Evolutionary conservation across 176 grass and related monocot species (phyloP), one percentile per base, ranked within the genome.

Genomic region (Tuctoria greenei): DNA sequence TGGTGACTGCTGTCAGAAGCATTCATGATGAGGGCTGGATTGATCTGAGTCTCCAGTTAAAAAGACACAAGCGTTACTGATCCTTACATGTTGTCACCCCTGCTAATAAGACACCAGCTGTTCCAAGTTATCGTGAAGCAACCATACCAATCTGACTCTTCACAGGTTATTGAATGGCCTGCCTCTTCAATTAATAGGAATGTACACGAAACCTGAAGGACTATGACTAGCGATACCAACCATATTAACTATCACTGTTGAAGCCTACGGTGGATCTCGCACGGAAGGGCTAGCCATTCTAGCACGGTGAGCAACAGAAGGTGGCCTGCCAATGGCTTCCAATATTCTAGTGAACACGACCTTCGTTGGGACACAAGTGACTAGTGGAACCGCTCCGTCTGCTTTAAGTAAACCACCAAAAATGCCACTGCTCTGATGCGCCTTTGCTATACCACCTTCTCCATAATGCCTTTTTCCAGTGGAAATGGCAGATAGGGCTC

Each of bases 271-370:
- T 74, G 74, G 74, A 83, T 90, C 76, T 57, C 74, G 82, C 58
- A 85, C 67, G 13, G 79, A 76, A 82, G 86, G 86, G 57, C 71
- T 89, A 72, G 83, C 61, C 88, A 93, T 87, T 88, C 86, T 72
- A 79, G 83, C 71, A 61, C 74, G 84, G 46, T 91, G 85, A 76
- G 71, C 46, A 45, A 57, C 62, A 47, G 69, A 38, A 70, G 84
- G 88, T 78, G 89, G 72, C 84, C 89, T 94, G 21, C 95, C 89
- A 62, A 99, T 71, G 73, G 89, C 91, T 89, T 99, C 95, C 84
- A 92, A 58, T 83, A 99, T 99, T 84, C 91, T 99, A 69, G 89
- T 99, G 72, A 92, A 99, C 54, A 83, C 95, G 72, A 99, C 84
- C 87, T 95, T 99, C 31, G 86, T 67, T 34, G 95, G 95, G 62